Evolutionary conservation across 2,329 filamentous ascomycete species (phyloP).

Genomic region (Aspergillus ruber): DNA sequence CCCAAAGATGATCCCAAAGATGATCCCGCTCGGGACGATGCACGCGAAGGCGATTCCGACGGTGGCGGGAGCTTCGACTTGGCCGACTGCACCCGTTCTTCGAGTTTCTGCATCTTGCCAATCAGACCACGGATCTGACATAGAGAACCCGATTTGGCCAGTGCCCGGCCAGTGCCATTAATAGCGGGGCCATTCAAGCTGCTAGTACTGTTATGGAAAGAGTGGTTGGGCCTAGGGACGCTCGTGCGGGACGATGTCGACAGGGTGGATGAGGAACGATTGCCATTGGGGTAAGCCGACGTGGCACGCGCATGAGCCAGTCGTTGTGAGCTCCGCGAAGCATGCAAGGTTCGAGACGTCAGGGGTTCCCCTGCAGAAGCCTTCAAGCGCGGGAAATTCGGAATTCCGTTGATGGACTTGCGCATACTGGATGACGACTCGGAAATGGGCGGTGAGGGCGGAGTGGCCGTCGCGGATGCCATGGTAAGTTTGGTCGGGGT

Average conservation of each 20-base stretch:
- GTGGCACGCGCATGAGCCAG: conserved; percentile 49
- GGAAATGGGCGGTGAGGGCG: conserved; percentile 89
- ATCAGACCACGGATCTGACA: conserved; percentile 90
- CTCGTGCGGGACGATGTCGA: conserved; percentile 36
- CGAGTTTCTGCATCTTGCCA: conserved; percentile 93
- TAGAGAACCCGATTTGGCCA: conserved; percentile 65
- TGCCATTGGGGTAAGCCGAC: conserved; percentile 47
- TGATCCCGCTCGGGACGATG: conserved; percentile 63
- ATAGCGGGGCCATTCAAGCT: conserved; percentile 33
- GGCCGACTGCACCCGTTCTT: conserved; percentile 84
- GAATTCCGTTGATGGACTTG: conserved; percentile 47
- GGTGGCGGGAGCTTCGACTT: conserved; percentile 87
- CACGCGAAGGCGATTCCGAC: conserved; percentile 66
- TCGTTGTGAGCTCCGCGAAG: conserved; percentile 31
- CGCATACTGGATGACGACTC: conserved; percentile 64
- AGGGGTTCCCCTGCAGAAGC: conserved; percentile 44
- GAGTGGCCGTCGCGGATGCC: conserved; percentile 65
- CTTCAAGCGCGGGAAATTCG: conserved; percentile 41
- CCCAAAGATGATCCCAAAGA: conserved; percentile 25
- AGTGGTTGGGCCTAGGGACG: conserved; percentile 17
- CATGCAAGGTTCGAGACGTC: conserved; percentile 50
- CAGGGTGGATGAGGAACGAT: conserved; percentile 37
- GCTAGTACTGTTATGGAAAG: conserved; percentile 10
- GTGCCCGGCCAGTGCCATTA: conserved; percentile 33
- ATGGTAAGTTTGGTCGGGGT: conserved; percentile 66